These are phyloP conservation scores for Leptodontidium sp. DNA, from an alignment of 2,329 filamentous ascomycete species.

Conservation along the genomic window DNA sequence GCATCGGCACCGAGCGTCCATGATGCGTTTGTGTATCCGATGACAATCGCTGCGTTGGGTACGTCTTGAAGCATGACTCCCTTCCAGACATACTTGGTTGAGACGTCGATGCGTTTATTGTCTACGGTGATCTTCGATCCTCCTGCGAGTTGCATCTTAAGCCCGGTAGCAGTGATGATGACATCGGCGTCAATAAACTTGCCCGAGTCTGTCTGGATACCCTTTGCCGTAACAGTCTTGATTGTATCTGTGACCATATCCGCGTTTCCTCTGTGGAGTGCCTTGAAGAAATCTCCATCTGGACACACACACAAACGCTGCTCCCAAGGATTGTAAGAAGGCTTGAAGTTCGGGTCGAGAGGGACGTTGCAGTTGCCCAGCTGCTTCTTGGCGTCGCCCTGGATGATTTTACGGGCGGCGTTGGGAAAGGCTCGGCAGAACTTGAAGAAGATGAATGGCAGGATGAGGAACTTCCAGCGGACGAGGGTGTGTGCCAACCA, in stretches of 20 bases:
- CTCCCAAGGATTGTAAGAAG: constrained; percentile 72
- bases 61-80: constrained; percentile 71
- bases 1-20: constrained; percentile 73
- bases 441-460: constrained; percentile 56
- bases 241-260: constrained; percentile 62
- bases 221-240: constrained; percentile 57
- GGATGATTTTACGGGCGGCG: constrained; percentile 57
- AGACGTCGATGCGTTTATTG: constrained; percentile 55
- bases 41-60: constrained; percentile 67
- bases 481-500: constrained; percentile 56
- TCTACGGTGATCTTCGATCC: constrained; percentile 63
- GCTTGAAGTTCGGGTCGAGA: constrained; percentile 69
- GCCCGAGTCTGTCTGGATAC: constrained; percentile 49
- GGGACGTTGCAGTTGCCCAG: constrained; percentile 61
- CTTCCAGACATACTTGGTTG: constrained; percentile 67
- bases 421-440: constrained; percentile 62
- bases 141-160: constrained; percentile 66
- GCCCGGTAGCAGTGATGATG: constrained; percentile 74
- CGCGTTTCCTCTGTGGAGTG: constrained; percentile 54
- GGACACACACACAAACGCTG: constrained; percentile 77
- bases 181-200: constrained; percentile 64
- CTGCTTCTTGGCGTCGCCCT: constrained; percentile 52
- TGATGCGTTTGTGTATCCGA: constrained; percentile 71
- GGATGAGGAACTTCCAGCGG: constrained; percentile 59
- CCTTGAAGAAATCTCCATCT: constrained; percentile 63